phyloP scores from a whole-genome alignment of 768 basidiomycete genomes.

The Panaeolus papilionaceus region DNA sequence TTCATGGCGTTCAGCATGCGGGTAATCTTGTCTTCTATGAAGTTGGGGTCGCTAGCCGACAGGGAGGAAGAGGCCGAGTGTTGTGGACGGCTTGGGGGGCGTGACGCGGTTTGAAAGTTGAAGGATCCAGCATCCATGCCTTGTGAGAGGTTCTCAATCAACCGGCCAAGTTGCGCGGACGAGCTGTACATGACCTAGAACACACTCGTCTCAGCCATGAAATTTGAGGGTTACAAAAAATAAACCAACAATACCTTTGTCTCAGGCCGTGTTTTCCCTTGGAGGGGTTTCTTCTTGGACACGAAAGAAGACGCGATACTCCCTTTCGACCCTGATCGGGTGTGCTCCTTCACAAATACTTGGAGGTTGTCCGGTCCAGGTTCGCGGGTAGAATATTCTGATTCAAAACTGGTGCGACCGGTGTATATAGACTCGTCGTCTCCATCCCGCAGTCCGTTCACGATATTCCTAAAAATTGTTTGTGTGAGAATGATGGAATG shows the following conservation, averaged over 20 bases:
- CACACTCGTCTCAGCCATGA: constrained; percentile 30
- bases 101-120: constrained; percentile 61
- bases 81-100: constrained; percentile 40
- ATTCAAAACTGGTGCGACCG: constrained; percentile 73
- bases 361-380: constrained; percentile 66
- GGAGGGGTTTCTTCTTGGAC: constrained; percentile 62
- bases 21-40: constrained; percentile 78
- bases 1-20: constrained; percentile 66
- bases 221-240: constrained; percentile 25
- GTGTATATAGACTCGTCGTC: constrained; percentile 74
- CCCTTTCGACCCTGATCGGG: constrained; percentile 67
- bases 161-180: constrained; percentile 78
- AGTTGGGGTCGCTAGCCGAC: constrained; percentile 65
- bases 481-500: constrained; percentile 25
- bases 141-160: constrained; percentile 84
- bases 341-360: constrained; percentile 80
- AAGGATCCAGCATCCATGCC: constrained; percentile 85
- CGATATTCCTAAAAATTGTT: constrained; percentile 65
- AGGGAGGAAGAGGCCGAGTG: constrained; percentile 72
- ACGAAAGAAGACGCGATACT: constrained; percentile 62
- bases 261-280: constrained; percentile 72
- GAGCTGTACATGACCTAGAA: constrained; percentile 77
- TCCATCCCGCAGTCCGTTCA: constrained; percentile 82
- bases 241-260: constrained; percentile 68
- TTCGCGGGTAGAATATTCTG: constrained; percentile 68